Conservation (phyloP, 2,329 filamentous ascomycete species). For the Septoria petroselini region DNA sequence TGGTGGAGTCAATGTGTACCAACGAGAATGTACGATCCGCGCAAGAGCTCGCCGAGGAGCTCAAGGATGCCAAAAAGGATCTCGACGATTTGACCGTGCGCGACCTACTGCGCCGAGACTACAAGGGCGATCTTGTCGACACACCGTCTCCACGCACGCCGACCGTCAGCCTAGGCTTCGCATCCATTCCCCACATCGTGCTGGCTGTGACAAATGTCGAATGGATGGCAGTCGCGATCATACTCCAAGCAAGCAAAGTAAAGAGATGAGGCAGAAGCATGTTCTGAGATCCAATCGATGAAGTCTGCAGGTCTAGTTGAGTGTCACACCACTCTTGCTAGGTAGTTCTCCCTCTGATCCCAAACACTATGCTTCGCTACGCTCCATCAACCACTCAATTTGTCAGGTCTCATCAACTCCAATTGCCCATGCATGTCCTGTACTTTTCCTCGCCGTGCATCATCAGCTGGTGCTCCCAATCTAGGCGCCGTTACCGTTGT, state of each 20-base stretch:
- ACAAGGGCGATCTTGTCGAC: slow-evolving; percentile 51
- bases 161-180: slow-evolving; percentile 48
- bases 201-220: too few relatives aligned
- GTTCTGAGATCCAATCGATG: neutral
- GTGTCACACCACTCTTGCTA: slow-evolving; percentile 1
- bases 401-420: slow-evolving; percentile 5
- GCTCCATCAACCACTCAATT: neutral
- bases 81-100: slow-evolving; percentile 44
- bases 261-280: too few relatives aligned
- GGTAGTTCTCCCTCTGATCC: neutral
- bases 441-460: slow-evolving; percentile 2
- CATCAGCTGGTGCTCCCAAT: neutral
- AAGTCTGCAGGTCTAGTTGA: slow-evolving; percentile 3
- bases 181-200: slow-evolving; percentile 40
- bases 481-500: slow-evolving; percentile 11
- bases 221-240: too few relatives aligned
- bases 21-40: too few relatives aligned
- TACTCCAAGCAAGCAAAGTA: too few relatives aligned
- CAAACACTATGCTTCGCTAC: neutral
- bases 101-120: slow-evolving; percentile 48
- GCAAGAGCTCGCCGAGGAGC: slow-evolving; percentile 42
- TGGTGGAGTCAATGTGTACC: too few relatives aligned
- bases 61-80: slow-evolving; percentile 45
- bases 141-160: slow-evolving; percentile 48
- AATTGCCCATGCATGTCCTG: neutral